Base-by-base conservation (phyloP, 495 filamentous ascomycete genomes). In the Pseudotulostoma volvatum region DNA sequence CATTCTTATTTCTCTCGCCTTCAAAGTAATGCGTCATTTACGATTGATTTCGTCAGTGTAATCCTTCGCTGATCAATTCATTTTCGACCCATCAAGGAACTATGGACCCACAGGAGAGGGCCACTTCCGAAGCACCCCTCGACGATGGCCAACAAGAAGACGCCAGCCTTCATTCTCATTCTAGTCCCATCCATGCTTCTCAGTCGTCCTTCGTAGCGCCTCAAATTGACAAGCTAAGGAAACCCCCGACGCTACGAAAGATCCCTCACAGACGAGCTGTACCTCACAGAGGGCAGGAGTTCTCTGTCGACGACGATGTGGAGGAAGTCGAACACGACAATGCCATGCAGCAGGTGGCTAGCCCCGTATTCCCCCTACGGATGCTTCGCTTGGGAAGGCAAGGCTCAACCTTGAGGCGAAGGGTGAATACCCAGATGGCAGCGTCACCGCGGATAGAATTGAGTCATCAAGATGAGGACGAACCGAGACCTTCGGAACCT, bases 281-380 rank as follows among this genome's bases (percentile, higher is more conserved):
- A 11, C 85, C 84, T 13, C 75, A 87, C 46, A 77, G 79, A 44
- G 81, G 85, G 9, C 83, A 84, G 52, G 74, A 84, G 44, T 99
- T 95, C 56, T 94, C 87, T 7, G 86, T 84, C 15, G 90, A 99
- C 48, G 90, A 99, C 56, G 85, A 82, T 54, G 69, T 78, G 16
- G 67, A 73, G 34, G 90, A 99, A 56, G 76, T 94, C 18, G 81
- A 90, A 51, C 56, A 65, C 36, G 63, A 71, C 36, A 51, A 61
- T 33, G 57, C 55, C 7, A 45, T 57, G 25, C 52, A 63, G 36
- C 54, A 61, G 39, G 46, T 48, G 2, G 25, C 20, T 17, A 16
- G 14, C 11, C 32, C 51, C 4, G 52, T 47, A 16, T 16, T 18
- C n/a, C 44, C 58, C 4, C 59, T 59, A 25, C 50, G 58, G 23